Percentiles rank a stretch among this genome's conserved stretches.
Conservation (phyloP, 2,329 filamentous ascomycete species). For the Colletotrichum sp. region DNA sequence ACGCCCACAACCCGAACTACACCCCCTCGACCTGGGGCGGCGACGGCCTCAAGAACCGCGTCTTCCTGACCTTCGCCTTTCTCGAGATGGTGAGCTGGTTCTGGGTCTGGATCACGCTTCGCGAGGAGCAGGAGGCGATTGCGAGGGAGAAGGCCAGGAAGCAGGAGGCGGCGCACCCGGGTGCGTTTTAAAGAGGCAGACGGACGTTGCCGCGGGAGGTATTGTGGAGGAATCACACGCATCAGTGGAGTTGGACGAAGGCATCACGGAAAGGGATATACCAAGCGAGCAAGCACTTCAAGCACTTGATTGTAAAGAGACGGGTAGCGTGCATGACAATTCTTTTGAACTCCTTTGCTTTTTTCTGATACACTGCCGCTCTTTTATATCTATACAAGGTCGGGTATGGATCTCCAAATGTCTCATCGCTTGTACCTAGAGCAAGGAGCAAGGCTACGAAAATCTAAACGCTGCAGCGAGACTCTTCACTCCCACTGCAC, state of each 20-base stretch:
- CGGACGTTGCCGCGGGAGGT: neutral
- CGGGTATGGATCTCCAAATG: neutral
- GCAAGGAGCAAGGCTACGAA: neutral
- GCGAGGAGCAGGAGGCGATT: constrained; percentile 64
- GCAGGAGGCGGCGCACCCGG: constrained; percentile 6
- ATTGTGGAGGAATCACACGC: neutral
- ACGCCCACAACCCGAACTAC: constrained; percentile 38
- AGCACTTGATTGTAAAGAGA: neutral
- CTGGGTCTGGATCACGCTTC: constrained; percentile 77
- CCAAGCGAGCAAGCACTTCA: neutral
- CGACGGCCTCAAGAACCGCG: constrained; percentile 79
- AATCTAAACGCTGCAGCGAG: neutral
- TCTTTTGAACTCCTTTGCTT: neutral
- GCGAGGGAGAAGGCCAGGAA: constrained; percentile 42
- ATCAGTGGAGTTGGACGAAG: neutral
- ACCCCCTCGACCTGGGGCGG: constrained; percentile 53
- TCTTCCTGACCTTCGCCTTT: constrained; percentile 86
- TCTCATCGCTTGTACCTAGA: neutral
- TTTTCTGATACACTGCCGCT: neutral
- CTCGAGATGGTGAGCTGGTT: constrained; percentile 87
- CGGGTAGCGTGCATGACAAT: neutral
- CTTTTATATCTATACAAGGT: neutral
- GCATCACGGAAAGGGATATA: neutral
- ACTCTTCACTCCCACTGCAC: constrained; percentile 26
- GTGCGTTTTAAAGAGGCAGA: neutral